Percentiles rank a stretch among this genome's conserved stretches.
These are phyloP conservation scores for Funneliformis caledonium DNA, from an alignment of 371 early-diverging fungal species.

Conservation along the genomic window DNA sequence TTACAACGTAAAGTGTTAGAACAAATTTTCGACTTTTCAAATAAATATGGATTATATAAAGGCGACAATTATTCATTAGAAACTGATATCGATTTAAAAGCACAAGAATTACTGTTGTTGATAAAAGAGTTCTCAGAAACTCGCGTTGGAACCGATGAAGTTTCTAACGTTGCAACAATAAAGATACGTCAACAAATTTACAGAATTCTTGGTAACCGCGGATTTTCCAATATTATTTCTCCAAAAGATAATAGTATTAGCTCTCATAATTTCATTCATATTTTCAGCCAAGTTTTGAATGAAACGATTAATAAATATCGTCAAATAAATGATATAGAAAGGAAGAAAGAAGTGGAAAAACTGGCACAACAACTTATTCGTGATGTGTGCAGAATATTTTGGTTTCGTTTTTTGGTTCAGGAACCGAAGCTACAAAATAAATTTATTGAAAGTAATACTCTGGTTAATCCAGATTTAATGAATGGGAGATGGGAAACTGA, in stretches of 20 bases:
- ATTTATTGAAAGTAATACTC: not conserved
- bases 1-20: conserved; percentile 29
- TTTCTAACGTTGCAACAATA: conserved; percentile 1
- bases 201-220: conserved; percentile 23
- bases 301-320: conserved; percentile 6
- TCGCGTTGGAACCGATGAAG: conserved; percentile 14
- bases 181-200: conserved; percentile 35
- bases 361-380: not conserved
- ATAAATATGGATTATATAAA: not conserved
- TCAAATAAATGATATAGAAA: not conserved
- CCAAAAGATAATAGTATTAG: not conserved
- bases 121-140: not conserved
- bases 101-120: not conserved
- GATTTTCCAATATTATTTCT: conserved; percentile 8
- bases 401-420: conserved; percentile 7
- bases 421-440: not conserved
- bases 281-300: not conserved
- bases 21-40: not conserved
- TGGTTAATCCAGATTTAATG: conserved; percentile 11
- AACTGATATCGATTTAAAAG: not conserved
- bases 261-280: not conserved
- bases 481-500: not conserved
- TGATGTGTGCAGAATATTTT: conserved; percentile 8
- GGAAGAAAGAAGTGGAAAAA: not conserved
- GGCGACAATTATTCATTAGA: not conserved